These are phyloP conservation scores for Solanum chilense DNA, from an alignment of 257 asterid genomes.

Conservation along the genomic window DNA sequence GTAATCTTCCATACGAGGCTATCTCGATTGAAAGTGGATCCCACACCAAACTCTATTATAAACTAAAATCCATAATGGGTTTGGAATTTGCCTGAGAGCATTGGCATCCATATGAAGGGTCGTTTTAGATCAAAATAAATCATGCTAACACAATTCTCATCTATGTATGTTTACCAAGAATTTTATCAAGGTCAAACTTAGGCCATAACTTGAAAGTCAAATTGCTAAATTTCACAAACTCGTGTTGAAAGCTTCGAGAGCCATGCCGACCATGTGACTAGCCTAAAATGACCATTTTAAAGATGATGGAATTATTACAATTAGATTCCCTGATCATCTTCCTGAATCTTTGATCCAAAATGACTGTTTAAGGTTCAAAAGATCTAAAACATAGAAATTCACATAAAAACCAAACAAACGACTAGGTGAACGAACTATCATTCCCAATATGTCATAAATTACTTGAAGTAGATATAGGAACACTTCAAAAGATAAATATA, in stretches of 20 bases:
- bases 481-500: background rate
- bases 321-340: background rate
- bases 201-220: background rate
- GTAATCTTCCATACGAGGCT: background rate
- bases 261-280: background rate
- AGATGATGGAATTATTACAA: background rate
- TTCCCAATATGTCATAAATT: background rate
- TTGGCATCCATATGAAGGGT: background rate
- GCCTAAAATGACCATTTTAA: too few species aligned
- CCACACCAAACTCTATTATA: background rate
- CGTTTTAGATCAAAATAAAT: too few species aligned
- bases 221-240: background rate
- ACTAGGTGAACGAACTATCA: background rate
- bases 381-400: background rate
- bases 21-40: too few species aligned
- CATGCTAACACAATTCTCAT: background rate
- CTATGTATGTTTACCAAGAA: background rate
- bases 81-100: background rate
- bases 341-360: background rate
- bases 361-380: too few species aligned
- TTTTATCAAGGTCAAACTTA: background rate
- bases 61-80: background rate
- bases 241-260: background rate
- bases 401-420: background rate
- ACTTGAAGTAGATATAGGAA: background rate